Conservation (phyloP, 1,139 yeast genomes). For the Keqinozyma sinolaborantium region DNA sequence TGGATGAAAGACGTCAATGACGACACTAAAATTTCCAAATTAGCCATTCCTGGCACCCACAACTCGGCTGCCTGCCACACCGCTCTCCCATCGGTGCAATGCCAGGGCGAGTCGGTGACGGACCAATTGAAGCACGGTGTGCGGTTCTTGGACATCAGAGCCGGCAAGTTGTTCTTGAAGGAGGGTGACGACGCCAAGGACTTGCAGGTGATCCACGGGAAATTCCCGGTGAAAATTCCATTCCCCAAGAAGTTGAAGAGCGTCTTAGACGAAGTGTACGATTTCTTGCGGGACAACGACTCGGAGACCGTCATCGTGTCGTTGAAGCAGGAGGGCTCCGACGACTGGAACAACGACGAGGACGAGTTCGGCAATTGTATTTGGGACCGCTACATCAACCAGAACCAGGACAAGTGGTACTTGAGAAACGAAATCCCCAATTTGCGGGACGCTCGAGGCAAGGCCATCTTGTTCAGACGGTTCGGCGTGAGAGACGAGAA, state of each 20-base stretch:
- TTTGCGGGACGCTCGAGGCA: conserved; percentile 64
- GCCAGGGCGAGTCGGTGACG: conserved; percentile 62
- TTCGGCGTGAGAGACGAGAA: conserved; percentile 57
- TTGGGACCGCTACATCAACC: conserved; percentile 56
- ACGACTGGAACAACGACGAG: conserved; percentile 56
- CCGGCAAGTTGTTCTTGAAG: conserved; percentile 54
- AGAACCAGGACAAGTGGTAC: conserved; percentile 58
- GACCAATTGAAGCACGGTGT: conserved; percentile 71
- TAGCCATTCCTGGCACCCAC: conserved; percentile 79
- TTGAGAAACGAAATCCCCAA: conserved; percentile 54
- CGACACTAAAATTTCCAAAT: conserved; percentile 45
- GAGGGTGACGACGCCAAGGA: conserved; percentile 49
- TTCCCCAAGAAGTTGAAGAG: conserved; percentile 50
- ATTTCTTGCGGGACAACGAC: conserved; percentile 48
- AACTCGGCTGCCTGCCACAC: conserved; percentile 72
- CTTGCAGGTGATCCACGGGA: conserved; percentile 71
- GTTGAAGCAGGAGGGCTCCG: conserved; percentile 71
- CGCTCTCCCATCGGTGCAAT: conserved; percentile 77
- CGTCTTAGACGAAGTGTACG: conserved; percentile 55
- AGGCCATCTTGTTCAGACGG: conserved; percentile 63
- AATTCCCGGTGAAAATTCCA: conserved; percentile 67
- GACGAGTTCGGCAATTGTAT: conserved; percentile 67
- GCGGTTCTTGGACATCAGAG: conserved; percentile 67
- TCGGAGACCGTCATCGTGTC: conserved; percentile 68
- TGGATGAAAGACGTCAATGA: conserved; percentile 61